Conservation (phyloP, 768 basidiomycete genomes). For the Postia placenta region DNA sequence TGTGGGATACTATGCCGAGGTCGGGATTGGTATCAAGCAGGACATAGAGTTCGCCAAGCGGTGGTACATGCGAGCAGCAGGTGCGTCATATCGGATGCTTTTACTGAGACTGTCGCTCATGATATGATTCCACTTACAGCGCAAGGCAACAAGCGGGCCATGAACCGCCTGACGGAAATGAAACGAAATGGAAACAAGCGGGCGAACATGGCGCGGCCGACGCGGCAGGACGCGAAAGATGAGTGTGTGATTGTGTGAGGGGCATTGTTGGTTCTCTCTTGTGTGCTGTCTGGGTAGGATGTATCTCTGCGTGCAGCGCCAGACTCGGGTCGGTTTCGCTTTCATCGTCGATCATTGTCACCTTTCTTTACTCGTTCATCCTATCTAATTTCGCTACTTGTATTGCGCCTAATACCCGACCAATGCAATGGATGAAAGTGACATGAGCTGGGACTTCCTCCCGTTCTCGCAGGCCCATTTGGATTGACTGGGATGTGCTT, state of each 20-base stretch:
- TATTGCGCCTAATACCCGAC: conserved; percentile 14
- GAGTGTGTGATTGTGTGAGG: conserved; percentile 78
- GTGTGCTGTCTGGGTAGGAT: background rate
- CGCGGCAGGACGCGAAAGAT: conserved; percentile 88
- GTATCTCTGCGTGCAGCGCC: background rate
- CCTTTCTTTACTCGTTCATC: conserved; percentile 6
- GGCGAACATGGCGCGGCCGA: conserved; percentile 74
- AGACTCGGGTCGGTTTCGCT: background rate
- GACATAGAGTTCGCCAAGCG: conserved; percentile 94
- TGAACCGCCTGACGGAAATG: conserved; percentile 93
- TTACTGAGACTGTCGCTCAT: background rate
- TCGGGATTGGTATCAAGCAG: conserved; percentile 95
- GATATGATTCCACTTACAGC: conserved; percentile 40
- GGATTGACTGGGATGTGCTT: background rate
- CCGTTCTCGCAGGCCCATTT: background rate
- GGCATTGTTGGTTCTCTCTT: conserved; percentile 4
- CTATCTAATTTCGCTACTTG: conserved; percentile 19
- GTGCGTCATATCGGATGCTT: conserved; percentile 43
- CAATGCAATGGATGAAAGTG: conserved; percentile 11
- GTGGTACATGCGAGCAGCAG: conserved; percentile 99
- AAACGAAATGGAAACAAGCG: conserved; percentile 84
- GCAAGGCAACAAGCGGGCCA: conserved; percentile 97
- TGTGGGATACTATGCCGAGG: conserved; percentile 96
- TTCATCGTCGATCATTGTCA: background rate
- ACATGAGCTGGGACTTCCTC: conserved; percentile 8